Percentiles rank a stretch among this genome's conserved stretches.
phyloP scores from a whole-genome alignment of 345 rosid genomes.

The Capsella bursapastoris region DNA sequence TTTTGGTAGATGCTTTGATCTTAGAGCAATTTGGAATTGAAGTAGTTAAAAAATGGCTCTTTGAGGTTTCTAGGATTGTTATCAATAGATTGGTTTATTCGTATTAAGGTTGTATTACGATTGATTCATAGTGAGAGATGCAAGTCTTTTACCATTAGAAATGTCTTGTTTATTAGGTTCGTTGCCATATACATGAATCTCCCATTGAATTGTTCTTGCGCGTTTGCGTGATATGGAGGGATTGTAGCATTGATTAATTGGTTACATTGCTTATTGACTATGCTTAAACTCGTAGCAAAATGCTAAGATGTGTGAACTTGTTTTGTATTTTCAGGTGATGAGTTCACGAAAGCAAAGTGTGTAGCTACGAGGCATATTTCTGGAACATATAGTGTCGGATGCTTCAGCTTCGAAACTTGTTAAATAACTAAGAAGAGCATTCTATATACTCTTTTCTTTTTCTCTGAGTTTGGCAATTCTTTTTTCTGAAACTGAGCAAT shows the following conservation, averaged over 20 bases:
- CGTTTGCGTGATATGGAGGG: not conserved
- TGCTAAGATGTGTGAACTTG: not conserved
- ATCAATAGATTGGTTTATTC: not conserved
- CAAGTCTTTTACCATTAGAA: not conserved
- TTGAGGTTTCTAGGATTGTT: not conserved
- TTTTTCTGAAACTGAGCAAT: not conserved
- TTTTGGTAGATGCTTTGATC: not conserved
- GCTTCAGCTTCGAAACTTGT: not conserved
- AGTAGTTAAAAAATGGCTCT: not conserved
- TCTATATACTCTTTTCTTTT: constrained; percentile 9
- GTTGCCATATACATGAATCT: not conserved
- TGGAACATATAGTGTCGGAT: not conserved
- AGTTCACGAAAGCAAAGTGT: constrained; percentile 7
- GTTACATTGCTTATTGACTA: not conserved
- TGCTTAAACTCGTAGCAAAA: not conserved
- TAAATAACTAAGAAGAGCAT: constrained; percentile 26
- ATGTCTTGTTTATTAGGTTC: not conserved
- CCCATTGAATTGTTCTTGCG: not conserved
- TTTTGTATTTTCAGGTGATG: constrained; percentile 26
- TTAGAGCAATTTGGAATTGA: not conserved
- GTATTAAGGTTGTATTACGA: not conserved
- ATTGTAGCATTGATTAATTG: not conserved
- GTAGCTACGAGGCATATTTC: constrained; percentile 2
- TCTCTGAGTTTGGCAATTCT: not conserved
- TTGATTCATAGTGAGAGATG: not conserved